Base-by-base conservation (phyloP, 2,329 filamentous ascomycete species). In the Pseudocercospora fuligena region DNA sequence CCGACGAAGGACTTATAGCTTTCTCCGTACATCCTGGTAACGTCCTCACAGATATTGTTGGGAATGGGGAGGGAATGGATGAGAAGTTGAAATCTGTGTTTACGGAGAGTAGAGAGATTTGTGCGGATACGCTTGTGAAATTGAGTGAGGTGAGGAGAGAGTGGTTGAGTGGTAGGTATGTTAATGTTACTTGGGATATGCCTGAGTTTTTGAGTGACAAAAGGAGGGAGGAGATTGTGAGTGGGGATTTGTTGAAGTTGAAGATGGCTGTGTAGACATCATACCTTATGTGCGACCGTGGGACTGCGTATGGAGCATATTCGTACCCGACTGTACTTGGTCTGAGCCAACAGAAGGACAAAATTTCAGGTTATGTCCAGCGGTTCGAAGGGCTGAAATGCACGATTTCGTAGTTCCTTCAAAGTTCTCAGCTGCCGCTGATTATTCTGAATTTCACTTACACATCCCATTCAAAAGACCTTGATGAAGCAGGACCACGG, bases 21-120 rank as follows among this genome's bases (percentile, higher is more conserved):
- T 78, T 79, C 43, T 70, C 77, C 2, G 60, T 84, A 3, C 82
- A 86, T 71, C 84, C 84, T 0, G 84, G 84, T 2, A 79, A 77
- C 12, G 78, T 83, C 0, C 73, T 73, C 70, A 85, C 83, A 0
- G 80, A 82, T 29, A 75, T 85, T 62, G 78, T 79, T 2, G 56
- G 47, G 4, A 14, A 58, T 58, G 54, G 54, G 5, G 25, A 19
- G 21, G 61, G 53, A n/a, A 47, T 82, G 77, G 81, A 81, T 0
- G 29, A 75, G 27, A 29, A 72, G 0, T 56, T 69, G 31, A 72
- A 73, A 21, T 43, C 66, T 1, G 2, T 67, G 27, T 66, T 75
- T 43, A 65, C 56, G 4, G 79, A 81, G 40, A 73, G 73, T 46
- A 72, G 72, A 4, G 72, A 70, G 49, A 67, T 81, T 47, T 68